Evolutionary conservation across 345 rosid species (phyloP), one percentile per base, ranked within the genome.

Genomic region (Cardamine resedifolia): DNA sequence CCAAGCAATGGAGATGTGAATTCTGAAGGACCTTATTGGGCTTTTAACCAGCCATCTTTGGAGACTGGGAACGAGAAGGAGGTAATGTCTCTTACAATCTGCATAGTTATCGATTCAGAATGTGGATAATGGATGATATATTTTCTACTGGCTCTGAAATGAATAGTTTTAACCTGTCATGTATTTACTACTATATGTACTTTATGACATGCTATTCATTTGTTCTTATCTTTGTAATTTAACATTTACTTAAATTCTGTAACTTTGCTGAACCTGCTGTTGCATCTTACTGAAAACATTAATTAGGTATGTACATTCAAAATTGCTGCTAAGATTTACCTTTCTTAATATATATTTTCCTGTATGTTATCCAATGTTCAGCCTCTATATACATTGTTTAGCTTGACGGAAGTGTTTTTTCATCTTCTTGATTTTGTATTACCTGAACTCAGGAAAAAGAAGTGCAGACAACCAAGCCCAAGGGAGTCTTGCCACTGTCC

Each of bases 401-500:
- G 36, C 51, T 58, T 20, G 19, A 45, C 57, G 66, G 43, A 51
- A 52, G 18, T 66, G 52, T 19, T 23, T 18, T 72, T 28, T 55
- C 11, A 44, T 23, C 3, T 45, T 55, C 71, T 19, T 69, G 33
- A 26, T 55, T 75, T 65, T 77, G 71, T 27, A 33, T 60, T 70
- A 62, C 44, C 47, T 56, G 53, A 36, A 75, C 51, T 23, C 75
- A 90, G 96, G 80, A 72, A 65, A 84, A 71, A 52, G 70, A 64
- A 68, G 59, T 67, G 51, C 62, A 19, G 53, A 49, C 31, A 43
- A 71, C 70, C 50, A 81, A 79, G 69, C 83, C 81, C 55, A 85
- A 80, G 27, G 87, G 80, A 59, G 84, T 88, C 9, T 67, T 89
- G 76, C 91, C 97, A 14, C 78, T 87, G 67, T 82, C 96, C 9